Evolutionary conservation across 345 rosid genomes (phyloP).

Genomic region (Sisymbrium altissimum): DNA sequence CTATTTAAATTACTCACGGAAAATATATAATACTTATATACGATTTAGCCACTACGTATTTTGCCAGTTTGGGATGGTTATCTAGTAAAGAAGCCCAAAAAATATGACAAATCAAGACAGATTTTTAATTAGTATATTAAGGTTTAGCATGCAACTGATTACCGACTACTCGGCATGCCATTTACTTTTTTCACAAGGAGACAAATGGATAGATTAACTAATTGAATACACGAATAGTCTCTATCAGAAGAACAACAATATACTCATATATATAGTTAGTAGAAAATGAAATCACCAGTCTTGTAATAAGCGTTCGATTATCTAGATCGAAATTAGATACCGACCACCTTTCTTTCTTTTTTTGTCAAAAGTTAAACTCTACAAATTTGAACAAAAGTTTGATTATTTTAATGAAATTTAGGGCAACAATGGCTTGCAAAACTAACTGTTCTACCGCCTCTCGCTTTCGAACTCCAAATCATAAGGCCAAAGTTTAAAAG

Average conservation of each 20-base stretch:
- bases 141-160: constrained; percentile 17
- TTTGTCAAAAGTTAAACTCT: background rate
- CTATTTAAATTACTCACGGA: background rate
- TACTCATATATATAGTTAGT: constrained; percentile 32
- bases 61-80: background rate
- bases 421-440: constrained; percentile 14
- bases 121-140: background rate
- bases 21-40: background rate
- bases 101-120: background rate
- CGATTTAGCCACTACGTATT: background rate
- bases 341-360: constrained; percentile 16
- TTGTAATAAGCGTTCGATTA: constrained; percentile 9
- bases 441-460: constrained; percentile 21
- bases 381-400: background rate
- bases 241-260: background rate
- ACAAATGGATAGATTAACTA: constrained; percentile 7
- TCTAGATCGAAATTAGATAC: constrained; percentile 30
- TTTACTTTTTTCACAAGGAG: constrained; percentile 12
- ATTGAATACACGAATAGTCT: background rate
- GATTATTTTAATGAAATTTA: constrained; percentile 10
- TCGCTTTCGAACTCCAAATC: constrained; percentile 31
- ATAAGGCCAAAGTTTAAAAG: constrained; percentile 32
- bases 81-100: background rate
- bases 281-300: constrained; percentile 25
- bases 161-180: constrained; percentile 27